These are phyloP conservation scores for Ilyonectria mors-panacis DNA, from an alignment of 2,329 filamentous ascomycete species.

Conservation along the genomic window DNA sequence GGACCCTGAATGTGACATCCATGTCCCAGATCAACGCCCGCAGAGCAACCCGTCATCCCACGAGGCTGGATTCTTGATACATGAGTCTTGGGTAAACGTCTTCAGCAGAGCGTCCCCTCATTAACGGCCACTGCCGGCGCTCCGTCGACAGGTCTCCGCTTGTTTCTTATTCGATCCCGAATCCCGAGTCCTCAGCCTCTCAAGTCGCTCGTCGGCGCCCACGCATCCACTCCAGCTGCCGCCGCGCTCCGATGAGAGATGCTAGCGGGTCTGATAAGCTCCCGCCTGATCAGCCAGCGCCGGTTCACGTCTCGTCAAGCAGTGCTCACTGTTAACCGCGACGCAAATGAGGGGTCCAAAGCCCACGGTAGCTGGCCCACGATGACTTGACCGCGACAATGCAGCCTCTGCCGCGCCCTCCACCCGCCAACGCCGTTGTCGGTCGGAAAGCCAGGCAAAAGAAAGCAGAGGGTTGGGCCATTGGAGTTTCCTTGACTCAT, in stretches of 20 bases:
- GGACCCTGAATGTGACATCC: background rate
- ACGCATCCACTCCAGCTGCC: conserved; percentile 8
- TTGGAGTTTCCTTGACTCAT: conserved; percentile 36
- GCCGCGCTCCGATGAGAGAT: conserved; percentile 26
- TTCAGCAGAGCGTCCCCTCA: background rate
- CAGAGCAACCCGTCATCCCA: background rate
- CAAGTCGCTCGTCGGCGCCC: background rate
- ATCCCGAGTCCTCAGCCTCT: conserved; percentile 14
- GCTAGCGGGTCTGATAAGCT: conserved; percentile 41
- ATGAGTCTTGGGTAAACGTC: background rate
- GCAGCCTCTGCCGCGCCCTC: conserved; percentile 20
- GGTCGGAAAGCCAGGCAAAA: conserved; percentile 29
- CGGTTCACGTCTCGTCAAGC: conserved; percentile 28
- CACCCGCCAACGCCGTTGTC: conserved; percentile 25
- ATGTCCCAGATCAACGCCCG: conserved; percentile 1
- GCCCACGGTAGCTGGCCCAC: too few relatives aligned
- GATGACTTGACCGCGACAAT: background rate
- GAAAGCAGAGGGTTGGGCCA: conserved; percentile 23
- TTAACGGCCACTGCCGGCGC: conserved; percentile 17
- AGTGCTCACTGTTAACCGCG: conserved; percentile 7
- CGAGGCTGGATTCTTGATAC: background rate
- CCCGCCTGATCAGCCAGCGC: conserved; percentile 18
- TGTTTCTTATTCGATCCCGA: conserved; percentile 26
- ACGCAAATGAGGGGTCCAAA: background rate
- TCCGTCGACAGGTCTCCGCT: conserved; percentile 5